These are phyloP conservation scores for Rhododendron ovatum DNA, from an alignment of 148 eudicot genomes.

Conservation along the genomic window DNA sequence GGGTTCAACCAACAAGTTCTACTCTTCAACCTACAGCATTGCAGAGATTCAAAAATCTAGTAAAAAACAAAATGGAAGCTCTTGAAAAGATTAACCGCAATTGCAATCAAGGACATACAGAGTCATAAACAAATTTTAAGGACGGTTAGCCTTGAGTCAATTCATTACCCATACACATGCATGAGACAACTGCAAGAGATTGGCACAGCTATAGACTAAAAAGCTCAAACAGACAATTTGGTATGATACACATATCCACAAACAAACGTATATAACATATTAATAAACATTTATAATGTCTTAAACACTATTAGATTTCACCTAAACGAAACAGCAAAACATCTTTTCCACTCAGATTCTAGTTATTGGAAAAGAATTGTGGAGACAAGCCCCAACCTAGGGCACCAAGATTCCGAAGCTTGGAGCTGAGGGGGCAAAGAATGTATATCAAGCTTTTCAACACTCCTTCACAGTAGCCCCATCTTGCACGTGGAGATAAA, in stretches of 20 bases:
- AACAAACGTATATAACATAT: background rate
- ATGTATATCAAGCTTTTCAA: background rate
- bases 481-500: background rate
- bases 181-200: background rate
- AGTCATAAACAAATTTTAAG: background rate
- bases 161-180: background rate
- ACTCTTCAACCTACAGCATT: slow-evolving; percentile 54
- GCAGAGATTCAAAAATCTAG: background rate
- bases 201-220: background rate
- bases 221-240: background rate
- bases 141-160: background rate
- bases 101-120: background rate
- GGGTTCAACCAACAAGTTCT: slow-evolving; percentile 54
- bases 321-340: background rate
- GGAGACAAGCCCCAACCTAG: background rate
- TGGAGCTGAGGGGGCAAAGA: background rate
- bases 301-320: no score
- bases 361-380: background rate
- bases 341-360: background rate
- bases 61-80: background rate
- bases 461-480: background rate
- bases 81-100: background rate
- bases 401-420: background rate
- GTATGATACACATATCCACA: background rate
- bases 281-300: no score